phyloP scores from a whole-genome alignment of 23 red algal genomes.

The Pyropia yezoensis region DNA sequence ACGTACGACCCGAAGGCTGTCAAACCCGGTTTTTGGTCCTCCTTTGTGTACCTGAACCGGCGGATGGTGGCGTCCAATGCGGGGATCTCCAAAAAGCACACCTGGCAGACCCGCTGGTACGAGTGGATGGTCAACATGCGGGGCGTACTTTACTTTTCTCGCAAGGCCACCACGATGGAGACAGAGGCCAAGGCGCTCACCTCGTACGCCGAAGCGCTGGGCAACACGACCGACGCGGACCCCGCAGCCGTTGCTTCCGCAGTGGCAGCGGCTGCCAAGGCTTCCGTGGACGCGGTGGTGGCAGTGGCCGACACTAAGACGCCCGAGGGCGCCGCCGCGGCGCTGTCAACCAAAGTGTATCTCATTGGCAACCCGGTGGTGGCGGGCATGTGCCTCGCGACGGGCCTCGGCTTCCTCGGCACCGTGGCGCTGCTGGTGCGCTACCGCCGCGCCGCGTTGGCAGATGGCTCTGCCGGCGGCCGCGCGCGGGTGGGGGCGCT shows the following conservation, averaged over 20 bases:
- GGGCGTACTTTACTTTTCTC: constrained; percentile 81
- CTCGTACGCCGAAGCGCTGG: constrained; percentile 21
- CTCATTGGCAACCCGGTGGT: constrained; percentile 84
- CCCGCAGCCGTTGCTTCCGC: constrained; percentile 1
- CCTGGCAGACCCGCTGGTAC: constrained; percentile 89
- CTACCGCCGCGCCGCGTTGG: constrained; percentile 17
- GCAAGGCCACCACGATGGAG: neutral
- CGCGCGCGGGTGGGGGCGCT: constrained; percentile 8
- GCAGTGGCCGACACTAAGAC: neutral
- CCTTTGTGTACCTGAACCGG: constrained; percentile 77
- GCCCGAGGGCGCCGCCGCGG: no score
- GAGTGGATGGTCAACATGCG: constrained; percentile 87
- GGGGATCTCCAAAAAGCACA: constrained; percentile 61
- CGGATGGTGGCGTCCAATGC: constrained; percentile 88
- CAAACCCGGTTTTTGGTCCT: constrained; percentile 35
- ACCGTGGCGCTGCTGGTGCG: constrained; percentile 10
- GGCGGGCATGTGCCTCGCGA: constrained; percentile 17
- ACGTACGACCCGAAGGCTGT: constrained; percentile 64
- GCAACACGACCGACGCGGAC: neutral
- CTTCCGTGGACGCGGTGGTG: neutral
- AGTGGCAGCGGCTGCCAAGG: constrained; percentile 4
- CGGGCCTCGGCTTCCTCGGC: constrained; percentile 23
- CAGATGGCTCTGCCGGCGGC: constrained; percentile 6
- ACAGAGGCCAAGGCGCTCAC: constrained; percentile 31
- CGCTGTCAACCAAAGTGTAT: constrained; percentile 33